Conservation (phyloP, 176 grass and related monocot species). For the barley (Hordeum vulgare) region MorexV3_pseudomolecules_assembly NC_058519.1:2566729-2567228, state of each 20-base stretch:
- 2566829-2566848: too few relatives aligned
- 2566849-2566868: too few relatives aligned
- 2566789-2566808: too few relatives aligned
- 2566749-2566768: too few relatives aligned
- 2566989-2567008: neutral
- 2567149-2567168: neutral
- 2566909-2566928: too few relatives aligned
- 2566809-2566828: too few relatives aligned
- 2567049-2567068: slow-evolving; percentile 32
- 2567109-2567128: neutral
- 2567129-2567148: neutral
- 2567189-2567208: neutral
- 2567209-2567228: neutral
- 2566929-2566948: too few relatives aligned
- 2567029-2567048: neutral
- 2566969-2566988: neutral
- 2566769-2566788: too few relatives aligned
- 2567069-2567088: slow-evolving; percentile 21
- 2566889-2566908: too few relatives aligned
- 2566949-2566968: too few relatives aligned
- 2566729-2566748: too few relatives aligned
- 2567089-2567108: slow-evolving; percentile 9
- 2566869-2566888: too few relatives aligned
- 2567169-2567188: neutral
- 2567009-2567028: neutral